Base-by-base conservation (phyloP, 306 rosid genomes). In the Sophora flavescens region DNA sequence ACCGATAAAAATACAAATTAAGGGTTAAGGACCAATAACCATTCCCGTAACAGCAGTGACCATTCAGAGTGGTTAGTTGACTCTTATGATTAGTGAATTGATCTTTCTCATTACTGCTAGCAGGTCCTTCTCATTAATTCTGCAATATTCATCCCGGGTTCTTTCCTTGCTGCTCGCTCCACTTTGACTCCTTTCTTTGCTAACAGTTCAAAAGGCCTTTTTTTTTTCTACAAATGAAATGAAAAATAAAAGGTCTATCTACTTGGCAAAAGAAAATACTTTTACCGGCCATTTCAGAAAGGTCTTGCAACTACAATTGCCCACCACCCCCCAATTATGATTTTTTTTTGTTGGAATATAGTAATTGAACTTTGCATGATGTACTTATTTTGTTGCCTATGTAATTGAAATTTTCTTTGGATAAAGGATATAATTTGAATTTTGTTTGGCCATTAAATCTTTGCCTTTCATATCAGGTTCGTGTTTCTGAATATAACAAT, bases 401-500 rank as follows among this genome's bases (percentile, higher is more conserved):
- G 48, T 42, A 42, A 42, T 0, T 42, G 48, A 42, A 42, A 8
- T 42, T 42, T 42, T 11, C 14, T 42, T 42, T 42, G 48, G 48
- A 8, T 42, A 42, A 42, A 42, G 10, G 10, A 10, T 42, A 10
- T 48, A 45, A 45, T 11, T 12, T 45, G 16, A 79, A 41, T 54
- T 12, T 48, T 58, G 9, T 68, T 36, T 56, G 14, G 51, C 4
- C 63, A 48, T 63, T 72, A 56, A 56, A 66, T 15, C 22, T 71
- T 30, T 74, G 17, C 32, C 17, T 70, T 70, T 70, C 33, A 13
- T 85, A 64, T 42, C 78, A 90, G 96, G 90, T 92, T 78, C 96
- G 97, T 5, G 88, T 88, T 52, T 83, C 96, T 67, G 97, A 92
- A 87, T 90, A 88, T 74, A 90, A 81, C 82, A 92, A 87, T 50